Conservation (phyloP, 345 rosid genomes). For the Hibiscus syriacus region DNA sequence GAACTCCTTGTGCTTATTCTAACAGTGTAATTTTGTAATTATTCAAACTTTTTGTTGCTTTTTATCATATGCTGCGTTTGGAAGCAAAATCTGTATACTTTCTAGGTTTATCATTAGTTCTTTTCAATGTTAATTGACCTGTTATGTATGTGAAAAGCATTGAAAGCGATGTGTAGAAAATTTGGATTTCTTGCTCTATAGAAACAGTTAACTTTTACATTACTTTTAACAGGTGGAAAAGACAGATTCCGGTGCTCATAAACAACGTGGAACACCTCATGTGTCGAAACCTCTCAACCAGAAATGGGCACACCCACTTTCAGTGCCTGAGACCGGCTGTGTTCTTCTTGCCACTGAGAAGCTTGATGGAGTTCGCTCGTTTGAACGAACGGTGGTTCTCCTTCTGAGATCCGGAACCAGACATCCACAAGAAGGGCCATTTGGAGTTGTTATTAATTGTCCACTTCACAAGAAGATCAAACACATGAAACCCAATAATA, state of each 20-base stretch:
- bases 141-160: background rate
- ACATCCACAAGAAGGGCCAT: constrained; percentile 86
- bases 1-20: too few relatives aligned
- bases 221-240: constrained; percentile 41
- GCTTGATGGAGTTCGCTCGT: constrained; percentile 74
- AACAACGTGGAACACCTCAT: constrained; percentile 28
- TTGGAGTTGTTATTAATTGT: constrained; percentile 81
- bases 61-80: background rate
- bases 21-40: too few relatives aligned
- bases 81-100: background rate
- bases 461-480: constrained; percentile 74
- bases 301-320: constrained; percentile 96
- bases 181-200: background rate
- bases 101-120: background rate
- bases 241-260: constrained; percentile 44
- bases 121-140: background rate
- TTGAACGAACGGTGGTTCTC: constrained; percentile 84
- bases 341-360: constrained; percentile 95
- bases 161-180: background rate
- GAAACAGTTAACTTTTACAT: background rate
- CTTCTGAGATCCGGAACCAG: constrained; percentile 80
- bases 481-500: constrained; percentile 67
- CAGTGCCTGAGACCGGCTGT: constrained; percentile 83
- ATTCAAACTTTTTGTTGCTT: background rate
- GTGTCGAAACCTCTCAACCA: constrained; percentile 46